phyloP scores from a whole-genome alignment of 225 moss, liverwort and hornwort species.

The Climacium dendroides region DNA sequence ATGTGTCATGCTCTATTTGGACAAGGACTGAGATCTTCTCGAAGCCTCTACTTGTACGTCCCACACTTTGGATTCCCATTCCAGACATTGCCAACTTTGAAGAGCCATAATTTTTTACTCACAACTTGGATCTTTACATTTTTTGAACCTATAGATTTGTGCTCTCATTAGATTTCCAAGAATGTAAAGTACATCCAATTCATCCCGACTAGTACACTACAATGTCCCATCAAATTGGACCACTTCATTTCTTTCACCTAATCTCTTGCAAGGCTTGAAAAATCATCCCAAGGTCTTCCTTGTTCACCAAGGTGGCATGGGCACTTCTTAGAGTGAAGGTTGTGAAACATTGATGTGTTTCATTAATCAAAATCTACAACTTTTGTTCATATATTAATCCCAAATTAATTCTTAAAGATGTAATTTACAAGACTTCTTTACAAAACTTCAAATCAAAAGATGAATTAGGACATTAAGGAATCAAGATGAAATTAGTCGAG shows the following conservation, averaged over 20 bases:
- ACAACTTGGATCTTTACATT: neutral
- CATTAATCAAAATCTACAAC: neutral
- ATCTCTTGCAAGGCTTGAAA: neutral
- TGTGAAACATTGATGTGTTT: neutral
- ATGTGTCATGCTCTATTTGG: too few relatives aligned
- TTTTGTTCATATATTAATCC: neutral
- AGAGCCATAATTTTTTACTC: neutral
- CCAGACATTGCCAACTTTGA: fast-evolving
- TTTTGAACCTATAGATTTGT: neutral
- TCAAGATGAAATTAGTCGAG: neutral
- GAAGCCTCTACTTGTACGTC: fast-evolving
- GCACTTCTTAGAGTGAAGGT: neutral
- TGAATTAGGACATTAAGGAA: neutral
- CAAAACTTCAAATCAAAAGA: neutral
- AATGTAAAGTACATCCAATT: neutral
- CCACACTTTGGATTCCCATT: fast-evolving
- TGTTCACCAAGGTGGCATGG: fast-evolving
- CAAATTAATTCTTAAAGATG: neutral
- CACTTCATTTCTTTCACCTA: neutral
- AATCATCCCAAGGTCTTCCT: neutral
- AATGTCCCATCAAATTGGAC: fast-evolving
- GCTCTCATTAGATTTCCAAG: neutral
- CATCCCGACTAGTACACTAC: fast-evolving
- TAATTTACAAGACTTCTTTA: neutral
- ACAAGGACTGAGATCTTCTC: fast-evolving